Evolutionary conservation across 2,329 filamentous ascomycete genomes (phyloP).

Genomic region (Stagonosporopsis rhizophila): DNA sequence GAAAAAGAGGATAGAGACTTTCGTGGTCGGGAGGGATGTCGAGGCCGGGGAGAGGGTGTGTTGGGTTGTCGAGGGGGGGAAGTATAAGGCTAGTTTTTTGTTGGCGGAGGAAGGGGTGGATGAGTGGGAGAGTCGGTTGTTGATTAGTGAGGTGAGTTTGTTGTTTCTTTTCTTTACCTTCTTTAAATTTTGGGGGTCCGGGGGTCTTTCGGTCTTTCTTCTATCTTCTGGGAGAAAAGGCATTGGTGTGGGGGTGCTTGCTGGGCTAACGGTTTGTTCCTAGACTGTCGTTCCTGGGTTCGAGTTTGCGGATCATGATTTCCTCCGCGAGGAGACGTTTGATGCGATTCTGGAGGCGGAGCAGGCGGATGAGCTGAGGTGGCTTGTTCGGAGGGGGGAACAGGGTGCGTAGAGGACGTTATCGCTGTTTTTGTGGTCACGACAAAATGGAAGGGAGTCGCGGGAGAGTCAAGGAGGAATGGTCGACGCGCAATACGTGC

Average conservation of each 20-base stretch:
- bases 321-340: slow-evolving; percentile 60
- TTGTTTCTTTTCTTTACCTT: neutral
- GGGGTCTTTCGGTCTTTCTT: no score
- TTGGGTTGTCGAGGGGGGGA: slow-evolving; percentile 73
- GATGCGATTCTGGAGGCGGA: slow-evolving; percentile 58
- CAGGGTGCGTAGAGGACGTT: no score
- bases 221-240: no score
- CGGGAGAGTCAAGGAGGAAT: neutral
- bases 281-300: slow-evolving; percentile 71
- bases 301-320: slow-evolving; percentile 71
- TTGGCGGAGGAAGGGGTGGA: slow-evolving; percentile 53
- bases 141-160: slow-evolving; percentile 66
- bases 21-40: slow-evolving; percentile 67
- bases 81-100: slow-evolving; percentile 70
- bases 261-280: no score
- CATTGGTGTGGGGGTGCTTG: no score
- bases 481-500: neutral
- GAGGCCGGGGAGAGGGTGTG: slow-evolving; percentile 66
- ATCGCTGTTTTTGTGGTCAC: no score
- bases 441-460: no score
- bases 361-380: slow-evolving; percentile 57
- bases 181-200: no score
- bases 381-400: slow-evolving; percentile 48
- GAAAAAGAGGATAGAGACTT: slow-evolving; percentile 62
- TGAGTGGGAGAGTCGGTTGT: slow-evolving; percentile 56